Conservation (phyloP, 2,329 filamentous ascomycete genomes). For the Cercospora zeina region DNA sequence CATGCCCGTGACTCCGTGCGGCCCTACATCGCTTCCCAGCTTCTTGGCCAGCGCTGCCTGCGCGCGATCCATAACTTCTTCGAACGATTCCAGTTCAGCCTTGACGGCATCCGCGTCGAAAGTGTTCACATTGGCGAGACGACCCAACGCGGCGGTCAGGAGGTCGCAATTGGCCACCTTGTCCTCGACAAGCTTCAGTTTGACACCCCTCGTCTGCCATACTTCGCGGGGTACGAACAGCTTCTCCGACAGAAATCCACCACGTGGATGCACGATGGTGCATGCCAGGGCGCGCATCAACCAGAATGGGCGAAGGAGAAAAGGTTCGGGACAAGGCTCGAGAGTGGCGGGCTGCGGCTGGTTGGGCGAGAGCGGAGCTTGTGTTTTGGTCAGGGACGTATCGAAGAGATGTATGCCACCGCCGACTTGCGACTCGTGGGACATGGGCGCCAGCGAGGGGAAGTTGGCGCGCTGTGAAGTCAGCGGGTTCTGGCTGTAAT, state of each 20-base stretch:
- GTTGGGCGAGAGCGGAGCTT: conserved; percentile 42
- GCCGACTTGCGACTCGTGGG: conserved; percentile 56
- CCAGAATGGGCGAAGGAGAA: conserved; percentile 93
- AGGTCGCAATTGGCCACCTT: conserved; percentile 91
- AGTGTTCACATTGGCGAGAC: conserved; percentile 78
- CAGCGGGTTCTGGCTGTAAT: conserved; percentile 32
- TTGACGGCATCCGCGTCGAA: conserved; percentile 87
- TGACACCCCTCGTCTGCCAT: conserved; percentile 91
- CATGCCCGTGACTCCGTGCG: conserved; percentile 68
- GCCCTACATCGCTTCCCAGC: conserved; percentile 88
- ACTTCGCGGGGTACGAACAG: conserved; percentile 90
- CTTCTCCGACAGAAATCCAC: conserved; percentile 87
- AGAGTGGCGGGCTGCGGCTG: conserved; percentile 69
- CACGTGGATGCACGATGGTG: conserved; percentile 84
- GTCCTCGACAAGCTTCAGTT: conserved; percentile 86
- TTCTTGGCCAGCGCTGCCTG: conserved; percentile 76
- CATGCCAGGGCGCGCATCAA: conserved; percentile 93
- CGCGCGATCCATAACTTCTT: conserved; percentile 81
- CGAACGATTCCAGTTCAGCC: conserved; percentile 90
- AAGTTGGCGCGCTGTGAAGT: conserved; percentile 37
- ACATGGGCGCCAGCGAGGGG: conserved; percentile 56
- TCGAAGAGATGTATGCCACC: conserved; percentile 82
- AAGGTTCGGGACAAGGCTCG: conserved; percentile 87
- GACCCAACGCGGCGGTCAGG: conserved; percentile 75
- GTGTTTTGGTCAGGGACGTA: conserved; percentile 42